phyloP scores from a whole-genome alignment of 2,329 filamentous ascomycete species.

The Penicillium capsulatum region DNA sequence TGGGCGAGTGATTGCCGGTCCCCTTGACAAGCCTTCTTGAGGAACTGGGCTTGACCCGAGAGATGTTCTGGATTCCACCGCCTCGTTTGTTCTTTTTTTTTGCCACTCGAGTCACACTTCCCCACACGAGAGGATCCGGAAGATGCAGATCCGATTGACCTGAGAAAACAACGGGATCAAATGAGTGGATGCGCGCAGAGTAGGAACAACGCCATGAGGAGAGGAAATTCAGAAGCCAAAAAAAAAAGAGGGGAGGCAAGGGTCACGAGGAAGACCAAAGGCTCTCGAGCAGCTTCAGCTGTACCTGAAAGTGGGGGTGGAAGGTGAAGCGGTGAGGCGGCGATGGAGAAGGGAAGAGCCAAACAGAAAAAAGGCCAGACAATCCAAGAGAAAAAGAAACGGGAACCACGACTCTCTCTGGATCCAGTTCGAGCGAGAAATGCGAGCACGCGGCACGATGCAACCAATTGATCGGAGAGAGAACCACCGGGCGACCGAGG shows the following conservation, averaged over 20 bases:
- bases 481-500: constrained; percentile 5
- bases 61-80: not conserved
- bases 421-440: not conserved
- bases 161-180: constrained; percentile 20
- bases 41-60: not conserved
- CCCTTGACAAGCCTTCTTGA: no score
- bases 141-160: constrained; percentile 4
- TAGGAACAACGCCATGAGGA: constrained; percentile 16
- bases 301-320: constrained; percentile 17
- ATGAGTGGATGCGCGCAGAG: constrained; percentile 22
- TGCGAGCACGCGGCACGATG: no score
- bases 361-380: not conserved
- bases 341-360: not conserved
- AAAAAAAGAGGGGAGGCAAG: not conserved
- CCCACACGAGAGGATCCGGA: not conserved
- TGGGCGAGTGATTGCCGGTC: constrained; percentile 15
- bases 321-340: constrained; percentile 10
- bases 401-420: not conserved
- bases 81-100: constrained; percentile 2
- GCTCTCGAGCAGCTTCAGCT: constrained; percentile 10
- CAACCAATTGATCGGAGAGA: not conserved
- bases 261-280: constrained; percentile 6
- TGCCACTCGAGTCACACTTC: constrained; percentile 1
- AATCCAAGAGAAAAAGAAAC: not conserved
- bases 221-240: no score